These are phyloP conservation scores for Solanum infundibuliforme DNA, from an alignment of 257 asterid genomes.

Conservation along the genomic window DNA sequence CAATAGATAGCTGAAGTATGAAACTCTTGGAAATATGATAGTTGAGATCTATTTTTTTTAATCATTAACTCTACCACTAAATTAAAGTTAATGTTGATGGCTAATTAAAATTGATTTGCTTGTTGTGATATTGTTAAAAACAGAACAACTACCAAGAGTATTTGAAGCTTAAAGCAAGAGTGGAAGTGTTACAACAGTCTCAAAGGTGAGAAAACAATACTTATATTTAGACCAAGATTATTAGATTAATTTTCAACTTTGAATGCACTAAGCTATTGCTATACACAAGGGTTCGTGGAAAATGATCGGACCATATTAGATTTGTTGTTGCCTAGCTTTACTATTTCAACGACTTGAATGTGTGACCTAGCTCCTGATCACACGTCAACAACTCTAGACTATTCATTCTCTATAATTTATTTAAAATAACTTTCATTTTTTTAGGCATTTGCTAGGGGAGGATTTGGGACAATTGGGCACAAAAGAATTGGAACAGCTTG, in stretches of 20 bases:
- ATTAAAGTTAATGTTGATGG: background rate
- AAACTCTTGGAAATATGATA: background rate
- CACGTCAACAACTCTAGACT: too few species aligned
- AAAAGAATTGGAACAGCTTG: slow-evolving; percentile 54
- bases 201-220: slow-evolving; percentile 41
- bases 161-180: slow-evolving; percentile 47
- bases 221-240: background rate
- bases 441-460: slow-evolving; percentile 58
- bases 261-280: background rate
- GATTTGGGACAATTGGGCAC: slow-evolving; percentile 39
- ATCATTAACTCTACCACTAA: background rate
- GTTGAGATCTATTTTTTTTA: background rate
- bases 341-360: background rate
- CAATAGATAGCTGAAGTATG: background rate
- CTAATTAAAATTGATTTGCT: background rate
- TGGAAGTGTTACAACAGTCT: slow-evolving; percentile 48
- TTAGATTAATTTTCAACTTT: background rate
- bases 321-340: background rate
- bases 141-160: slow-evolving; percentile 50
- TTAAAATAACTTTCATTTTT: background rate
- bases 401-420: background rate
- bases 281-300: fast-evolving
- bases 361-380: background rate
- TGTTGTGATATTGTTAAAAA: background rate
- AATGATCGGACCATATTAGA: background rate